These are phyloP conservation scores for Kwoniella pini DNA, from an alignment of 768 basidiomycete species.

Conservation along the genomic window DNA sequence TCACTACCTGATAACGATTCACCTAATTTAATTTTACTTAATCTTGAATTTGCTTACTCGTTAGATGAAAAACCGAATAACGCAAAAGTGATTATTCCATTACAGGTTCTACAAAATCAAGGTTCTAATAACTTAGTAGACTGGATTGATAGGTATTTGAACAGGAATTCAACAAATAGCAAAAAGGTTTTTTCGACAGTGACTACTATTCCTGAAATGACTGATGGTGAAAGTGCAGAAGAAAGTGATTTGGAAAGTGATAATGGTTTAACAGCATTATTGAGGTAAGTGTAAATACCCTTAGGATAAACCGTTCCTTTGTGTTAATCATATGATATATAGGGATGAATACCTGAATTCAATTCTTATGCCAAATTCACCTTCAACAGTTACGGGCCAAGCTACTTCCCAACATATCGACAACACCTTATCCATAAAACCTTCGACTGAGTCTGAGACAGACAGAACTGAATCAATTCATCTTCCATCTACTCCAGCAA, in stretches of 20 bases:
- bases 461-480: no score
- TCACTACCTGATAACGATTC: neutral
- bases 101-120: neutral
- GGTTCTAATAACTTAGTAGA: neutral
- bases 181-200: constrained; percentile 10
- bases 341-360: constrained; percentile 60
- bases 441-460: no score
- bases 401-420: no score
- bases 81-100: constrained; percentile 18
- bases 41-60: constrained; percentile 38
- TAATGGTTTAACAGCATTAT: constrained; percentile 32
- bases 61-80: constrained; percentile 27
- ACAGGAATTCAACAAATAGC: neutral
- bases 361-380: constrained; percentile 32
- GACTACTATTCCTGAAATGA: constrained; percentile 38
- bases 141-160: constrained; percentile 8
- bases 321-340: no score
- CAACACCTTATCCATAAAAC: no score
- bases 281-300: constrained; percentile 47
- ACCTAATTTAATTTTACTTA: constrained; percentile 13
- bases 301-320: neutral
- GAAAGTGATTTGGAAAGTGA: constrained; percentile 37
- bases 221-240: constrained; percentile 41
- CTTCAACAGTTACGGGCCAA: neutral
- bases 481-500: constrained; percentile 1